Evolutionary conservation across 495 filamentous ascomycete genomes (phyloP).

Genomic region (Cercophora sp.): DNA sequence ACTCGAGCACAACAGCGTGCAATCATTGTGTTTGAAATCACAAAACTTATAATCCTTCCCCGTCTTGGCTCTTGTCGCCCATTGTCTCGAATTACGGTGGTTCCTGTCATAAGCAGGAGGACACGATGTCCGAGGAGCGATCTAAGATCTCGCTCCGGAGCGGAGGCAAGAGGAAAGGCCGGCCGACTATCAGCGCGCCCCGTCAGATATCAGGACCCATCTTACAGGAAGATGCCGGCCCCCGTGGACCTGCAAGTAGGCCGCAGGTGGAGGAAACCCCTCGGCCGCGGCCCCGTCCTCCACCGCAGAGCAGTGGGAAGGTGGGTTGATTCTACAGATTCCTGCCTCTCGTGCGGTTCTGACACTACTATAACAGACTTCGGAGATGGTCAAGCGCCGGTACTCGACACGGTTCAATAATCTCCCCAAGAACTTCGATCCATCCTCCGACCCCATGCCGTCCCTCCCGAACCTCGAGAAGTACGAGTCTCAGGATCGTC

Average conservation of each 20-base stretch:
- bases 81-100: too few species aligned
- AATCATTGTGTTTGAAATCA: too few species aligned
- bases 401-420: slow-evolving; percentile 90
- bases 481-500: slow-evolving; percentile 47
- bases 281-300: slow-evolving; percentile 38
- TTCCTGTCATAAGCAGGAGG: too few species aligned
- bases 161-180: slow-evolving; percentile 67
- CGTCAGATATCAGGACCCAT: slow-evolving; percentile 71
- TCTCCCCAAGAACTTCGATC: slow-evolving; percentile 61
- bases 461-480: slow-evolving; percentile 51
- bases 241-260: slow-evolving; percentile 33
- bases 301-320: slow-evolving; percentile 40
- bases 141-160: slow-evolving; percentile 83
- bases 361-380: too few species aligned
- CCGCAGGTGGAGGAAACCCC: slow-evolving; percentile 28
- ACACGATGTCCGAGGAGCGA: slow-evolving; percentile 56
- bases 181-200: slow-evolving; percentile 77
- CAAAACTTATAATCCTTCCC: too few species aligned
- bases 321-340: slow-evolving; percentile 21
- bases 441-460: slow-evolving; percentile 64
- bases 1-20: too few species aligned
- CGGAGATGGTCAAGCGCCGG: slow-evolving; percentile 88
- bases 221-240: slow-evolving; percentile 34
- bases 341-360: too few species aligned
- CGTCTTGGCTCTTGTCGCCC: too few species aligned